Conservation (phyloP, 2,329 filamentous ascomycete species). For the Colletotrichum lupini region DNA sequence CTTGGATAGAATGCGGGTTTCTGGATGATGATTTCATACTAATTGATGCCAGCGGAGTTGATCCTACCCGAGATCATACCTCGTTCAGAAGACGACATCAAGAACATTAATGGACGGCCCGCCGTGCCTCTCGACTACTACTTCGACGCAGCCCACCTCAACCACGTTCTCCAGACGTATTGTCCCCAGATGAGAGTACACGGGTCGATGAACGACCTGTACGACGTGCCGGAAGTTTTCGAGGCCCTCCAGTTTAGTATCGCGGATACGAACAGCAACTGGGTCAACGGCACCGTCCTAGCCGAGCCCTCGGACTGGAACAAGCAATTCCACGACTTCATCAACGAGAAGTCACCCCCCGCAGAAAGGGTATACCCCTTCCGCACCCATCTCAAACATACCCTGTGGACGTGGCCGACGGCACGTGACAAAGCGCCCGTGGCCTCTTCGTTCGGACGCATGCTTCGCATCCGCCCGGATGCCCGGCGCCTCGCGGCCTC, state of each 20-base stretch:
- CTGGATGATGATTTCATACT: conserved; percentile 26
- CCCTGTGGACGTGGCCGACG: conserved; percentile 46
- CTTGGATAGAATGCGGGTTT: background rate
- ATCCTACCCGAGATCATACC: conserved; percentile 49
- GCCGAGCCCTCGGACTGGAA: conserved; percentile 36
- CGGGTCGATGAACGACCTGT: conserved; percentile 47
- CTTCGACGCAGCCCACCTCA: conserved; percentile 48
- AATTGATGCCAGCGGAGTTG: conserved; percentile 44
- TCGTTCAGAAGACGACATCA: conserved; percentile 46
- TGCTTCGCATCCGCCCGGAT: conserved; percentile 50
- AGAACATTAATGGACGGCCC: conserved; percentile 15
- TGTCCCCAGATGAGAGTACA: conserved; percentile 52
- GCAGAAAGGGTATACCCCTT: conserved; percentile 44
- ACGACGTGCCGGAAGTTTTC: conserved; percentile 44
- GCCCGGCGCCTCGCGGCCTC: conserved; percentile 47
- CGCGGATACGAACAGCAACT: conserved; percentile 34
- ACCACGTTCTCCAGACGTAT: conserved; percentile 40
- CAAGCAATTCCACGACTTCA: conserved; percentile 39
- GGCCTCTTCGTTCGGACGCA: conserved; percentile 49
- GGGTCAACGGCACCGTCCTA: conserved; percentile 42
- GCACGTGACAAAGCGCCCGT: conserved; percentile 43
- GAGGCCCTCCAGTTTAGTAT: conserved; percentile 41
- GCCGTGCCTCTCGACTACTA: conserved; percentile 46
- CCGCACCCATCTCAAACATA: conserved; percentile 45
- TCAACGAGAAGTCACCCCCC: conserved; percentile 42